Base-by-base conservation (phyloP, 768 basidiomycete species). In the Russula ochroleuca region DNA sequence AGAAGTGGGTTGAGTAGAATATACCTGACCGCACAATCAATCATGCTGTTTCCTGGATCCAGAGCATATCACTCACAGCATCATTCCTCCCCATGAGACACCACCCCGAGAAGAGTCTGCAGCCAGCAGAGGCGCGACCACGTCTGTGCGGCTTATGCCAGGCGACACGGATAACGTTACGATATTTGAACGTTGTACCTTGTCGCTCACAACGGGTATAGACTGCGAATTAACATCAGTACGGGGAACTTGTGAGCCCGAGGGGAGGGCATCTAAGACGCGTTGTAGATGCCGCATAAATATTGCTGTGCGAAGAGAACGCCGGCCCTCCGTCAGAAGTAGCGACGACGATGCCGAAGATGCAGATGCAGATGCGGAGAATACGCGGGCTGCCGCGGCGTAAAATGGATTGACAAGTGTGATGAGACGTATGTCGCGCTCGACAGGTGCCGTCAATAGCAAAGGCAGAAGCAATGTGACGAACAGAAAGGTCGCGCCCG, bases 361-460 rank as follows among this genome's bases (percentile, higher is more conserved):
- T 4, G 72, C 69, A 10, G 70, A 73, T 63, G 67, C 75, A 59
- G 71, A 66, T 2, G 71, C 13, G 41, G 75, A 67, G 68, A 80
- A 77, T 4, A 76, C 67, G 5, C 82, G 79, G 3, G 83, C 77
- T 0, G 91, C 88, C 1, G 94, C 92, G 2, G 92, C 86, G 69
- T 96, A 97, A 68, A 92, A 92, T 2, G 93, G 93, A 63, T 94
- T 93, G 71, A 95, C 82, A 45, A 94, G 79, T 61, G 86, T 86
- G 71, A 98, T 78, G 67, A 97, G 83, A n/a, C 94, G 87, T 47
- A 97, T 92, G 67, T 94, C 91, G 40, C 94, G 82, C 71, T 94
- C 94, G n/a, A 81, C 79, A 0, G 94, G 93, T 0, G 90, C 87
- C 28, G 89, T 84, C 17, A 97, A 83, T 4, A 96, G 77, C 33